phyloP scores from a whole-genome alignment of 83 land plant species.

The Diphasiastrum complanatum region DNA sequence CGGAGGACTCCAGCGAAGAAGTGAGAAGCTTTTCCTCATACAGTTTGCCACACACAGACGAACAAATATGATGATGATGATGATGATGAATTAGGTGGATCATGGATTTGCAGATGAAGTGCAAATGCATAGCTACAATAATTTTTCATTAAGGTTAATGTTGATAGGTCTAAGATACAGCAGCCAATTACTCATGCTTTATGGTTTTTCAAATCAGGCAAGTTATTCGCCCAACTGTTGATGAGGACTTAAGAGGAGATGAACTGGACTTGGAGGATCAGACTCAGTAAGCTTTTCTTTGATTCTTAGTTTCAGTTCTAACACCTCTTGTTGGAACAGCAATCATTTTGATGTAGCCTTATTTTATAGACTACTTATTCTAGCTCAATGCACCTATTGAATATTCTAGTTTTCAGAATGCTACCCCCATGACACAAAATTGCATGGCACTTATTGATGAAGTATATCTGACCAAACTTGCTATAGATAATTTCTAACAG shows the following conservation, averaged over 20 bases:
- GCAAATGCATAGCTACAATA: no score
- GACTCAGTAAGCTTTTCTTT: conserved; percentile 42
- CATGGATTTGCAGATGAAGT: conserved; percentile 1
- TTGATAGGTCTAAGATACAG: background rate
- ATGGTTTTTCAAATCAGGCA: conserved; percentile 4
- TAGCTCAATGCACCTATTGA: no score
- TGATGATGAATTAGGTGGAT: background rate
- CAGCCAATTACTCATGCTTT: background rate
- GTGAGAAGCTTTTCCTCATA: conserved; percentile 11
- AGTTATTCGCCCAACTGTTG: conserved; percentile 39
- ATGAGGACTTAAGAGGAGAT: conserved; percentile 57
- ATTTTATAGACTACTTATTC: background rate
- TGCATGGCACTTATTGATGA: no score
- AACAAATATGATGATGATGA: background rate
- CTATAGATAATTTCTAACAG: no score
- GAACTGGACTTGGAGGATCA: conserved; percentile 52
- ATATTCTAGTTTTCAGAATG: no score
- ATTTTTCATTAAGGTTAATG: no score
- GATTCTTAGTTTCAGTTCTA: background rate
- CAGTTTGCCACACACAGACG: background rate
- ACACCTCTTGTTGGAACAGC: background rate
- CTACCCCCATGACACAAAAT: no score
- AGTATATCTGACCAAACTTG: no score
- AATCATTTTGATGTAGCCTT: background rate
- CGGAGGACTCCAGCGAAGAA: conserved; percentile 23